phyloP scores from a whole-genome alignment of 1,139 yeast species.

The Candida freyschussii region DNA sequence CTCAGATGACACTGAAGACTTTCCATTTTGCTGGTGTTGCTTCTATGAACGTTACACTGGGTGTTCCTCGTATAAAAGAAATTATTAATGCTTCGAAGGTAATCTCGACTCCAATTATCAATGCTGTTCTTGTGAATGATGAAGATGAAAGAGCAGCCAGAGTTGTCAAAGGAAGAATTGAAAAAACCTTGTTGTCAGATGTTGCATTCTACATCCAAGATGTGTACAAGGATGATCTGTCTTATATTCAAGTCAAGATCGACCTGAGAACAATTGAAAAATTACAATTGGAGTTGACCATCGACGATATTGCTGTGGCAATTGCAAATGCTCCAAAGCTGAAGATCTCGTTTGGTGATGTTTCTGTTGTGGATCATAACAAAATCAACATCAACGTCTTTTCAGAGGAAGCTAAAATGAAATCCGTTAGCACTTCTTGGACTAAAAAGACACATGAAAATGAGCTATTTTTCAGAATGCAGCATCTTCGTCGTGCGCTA shows the following conservation, averaged over 20 bases:
- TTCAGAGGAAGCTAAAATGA: slow-evolving; percentile 41
- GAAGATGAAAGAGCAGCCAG: slow-evolving; percentile 97
- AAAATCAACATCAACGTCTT: slow-evolving; percentile 73
- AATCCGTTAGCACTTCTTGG: slow-evolving; percentile 35
- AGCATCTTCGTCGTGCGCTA: slow-evolving; percentile 76
- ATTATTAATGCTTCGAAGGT: slow-evolving; percentile 94
- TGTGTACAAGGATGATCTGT: slow-evolving; percentile 77
- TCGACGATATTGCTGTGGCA: slow-evolving; percentile 84
- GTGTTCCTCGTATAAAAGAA: slow-evolving; percentile 99
- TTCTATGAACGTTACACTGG: slow-evolving; percentile 95
- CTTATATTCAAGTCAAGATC: slow-evolving; percentile 75
- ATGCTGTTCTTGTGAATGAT: slow-evolving; percentile 88
- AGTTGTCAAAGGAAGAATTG: slow-evolving; percentile 96
- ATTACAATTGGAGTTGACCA: slow-evolving; percentile 79
- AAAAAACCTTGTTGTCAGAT: slow-evolving; percentile 83
- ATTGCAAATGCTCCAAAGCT: slow-evolving; percentile 82
- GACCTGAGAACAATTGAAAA: slow-evolving; percentile 84
- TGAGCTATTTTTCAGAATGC: slow-evolving; percentile 82
- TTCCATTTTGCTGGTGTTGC: slow-evolving; percentile 99
- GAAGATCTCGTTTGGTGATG: slow-evolving; percentile 72
- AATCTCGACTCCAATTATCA: slow-evolving; percentile 94
- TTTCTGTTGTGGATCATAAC: slow-evolving; percentile 62
- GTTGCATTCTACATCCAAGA: slow-evolving; percentile 89
- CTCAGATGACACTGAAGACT: slow-evolving; percentile 97
- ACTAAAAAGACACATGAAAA: slow-evolving; percentile 45